Evolutionary conservation across 208 protist species (phyloP).

Genomic region (Acanthamoeba healyi): DNA sequence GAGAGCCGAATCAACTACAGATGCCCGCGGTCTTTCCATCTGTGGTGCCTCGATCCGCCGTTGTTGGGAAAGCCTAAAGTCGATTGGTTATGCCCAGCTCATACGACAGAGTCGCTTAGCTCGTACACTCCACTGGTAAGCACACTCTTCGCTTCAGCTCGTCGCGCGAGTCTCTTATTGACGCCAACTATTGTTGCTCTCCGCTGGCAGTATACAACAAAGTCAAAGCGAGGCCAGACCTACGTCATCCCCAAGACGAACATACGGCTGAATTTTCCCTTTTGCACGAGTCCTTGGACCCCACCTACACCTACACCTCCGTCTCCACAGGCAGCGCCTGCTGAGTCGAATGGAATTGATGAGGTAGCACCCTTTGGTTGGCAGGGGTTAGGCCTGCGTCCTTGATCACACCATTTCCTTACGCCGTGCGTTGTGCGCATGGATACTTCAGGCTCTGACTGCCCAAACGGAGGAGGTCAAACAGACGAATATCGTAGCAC

Average conservation of each 20-base stretch:
- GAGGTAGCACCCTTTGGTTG: no score
- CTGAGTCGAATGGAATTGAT: not conserved
- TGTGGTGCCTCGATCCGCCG: conserved; percentile 57
- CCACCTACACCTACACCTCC: not conserved
- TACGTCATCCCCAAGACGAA: conserved; percentile 9
- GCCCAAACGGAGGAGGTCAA: not conserved
- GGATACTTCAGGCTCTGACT: not conserved
- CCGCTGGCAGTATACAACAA: not conserved
- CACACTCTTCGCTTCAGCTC: not conserved
- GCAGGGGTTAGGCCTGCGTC: no score
- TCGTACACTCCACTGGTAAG: not conserved
- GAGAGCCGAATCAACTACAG: no score
- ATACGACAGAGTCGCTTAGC: not conserved
- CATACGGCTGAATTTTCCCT: conserved; percentile 23
- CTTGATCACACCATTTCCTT: no score
- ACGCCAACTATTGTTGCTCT: no score
- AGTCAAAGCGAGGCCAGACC: not conserved
- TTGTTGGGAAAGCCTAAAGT: not conserved
- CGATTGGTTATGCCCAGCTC: conserved; percentile 9
- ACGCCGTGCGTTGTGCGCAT: not conserved
- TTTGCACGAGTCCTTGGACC: not conserved
- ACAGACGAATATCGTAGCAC: not conserved
- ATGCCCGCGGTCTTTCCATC: conserved; percentile 10
- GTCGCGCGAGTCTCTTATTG: no score
- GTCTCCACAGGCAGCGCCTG: not conserved